Evolutionary conservation across 306 rosid species (phyloP).

Genomic region (Quercus aquifolioides): DNA sequence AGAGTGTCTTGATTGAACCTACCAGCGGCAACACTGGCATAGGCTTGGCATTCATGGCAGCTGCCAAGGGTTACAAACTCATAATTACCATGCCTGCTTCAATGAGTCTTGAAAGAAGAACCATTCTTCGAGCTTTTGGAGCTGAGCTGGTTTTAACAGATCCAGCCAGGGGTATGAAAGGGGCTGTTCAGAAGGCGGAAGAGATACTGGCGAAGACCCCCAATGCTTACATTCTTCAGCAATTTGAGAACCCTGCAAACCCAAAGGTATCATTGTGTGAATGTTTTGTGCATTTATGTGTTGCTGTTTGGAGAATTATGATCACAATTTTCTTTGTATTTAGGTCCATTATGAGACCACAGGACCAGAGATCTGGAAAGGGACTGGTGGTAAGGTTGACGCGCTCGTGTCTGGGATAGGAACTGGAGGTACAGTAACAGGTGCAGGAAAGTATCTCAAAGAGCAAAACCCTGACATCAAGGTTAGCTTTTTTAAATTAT

Average conservation of each 20-base stretch:
- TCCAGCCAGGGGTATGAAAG: conserved; percentile 90
- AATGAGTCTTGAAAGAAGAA: conserved; percentile 90
- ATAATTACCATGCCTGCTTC: conserved; percentile 88
- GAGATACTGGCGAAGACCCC: conserved; percentile 74
- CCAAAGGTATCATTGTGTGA: conserved; percentile 53
- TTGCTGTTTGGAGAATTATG: conserved; percentile 13
- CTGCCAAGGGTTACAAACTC: conserved; percentile 85
- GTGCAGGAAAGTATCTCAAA: conserved; percentile 80
- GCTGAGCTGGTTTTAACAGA: conserved; percentile 88
- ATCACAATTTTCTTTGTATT: not conserved
- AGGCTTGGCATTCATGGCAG: conserved; percentile 90
- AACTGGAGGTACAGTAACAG: conserved; percentile 92
- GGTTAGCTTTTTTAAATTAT: conserved; percentile 42
- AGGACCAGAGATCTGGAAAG: conserved; percentile 94
- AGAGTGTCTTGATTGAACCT: conserved; percentile 86
- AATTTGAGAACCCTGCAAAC: conserved; percentile 89
- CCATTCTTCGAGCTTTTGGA: conserved; percentile 81
- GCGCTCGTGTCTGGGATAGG: conserved; percentile 93
- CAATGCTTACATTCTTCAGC: conserved; percentile 77
- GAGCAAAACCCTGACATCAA: conserved; percentile 78
- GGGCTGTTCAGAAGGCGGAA: conserved; percentile 85
- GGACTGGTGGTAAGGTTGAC: conserved; percentile 69
- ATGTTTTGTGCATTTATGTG: conserved; percentile 1
- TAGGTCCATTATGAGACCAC: conserved; percentile 90
- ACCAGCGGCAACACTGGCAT: conserved; percentile 94